Evolutionary conservation across 169 alveolate species (phyloP).

Genomic region (Plasmodium malariae): DNA sequence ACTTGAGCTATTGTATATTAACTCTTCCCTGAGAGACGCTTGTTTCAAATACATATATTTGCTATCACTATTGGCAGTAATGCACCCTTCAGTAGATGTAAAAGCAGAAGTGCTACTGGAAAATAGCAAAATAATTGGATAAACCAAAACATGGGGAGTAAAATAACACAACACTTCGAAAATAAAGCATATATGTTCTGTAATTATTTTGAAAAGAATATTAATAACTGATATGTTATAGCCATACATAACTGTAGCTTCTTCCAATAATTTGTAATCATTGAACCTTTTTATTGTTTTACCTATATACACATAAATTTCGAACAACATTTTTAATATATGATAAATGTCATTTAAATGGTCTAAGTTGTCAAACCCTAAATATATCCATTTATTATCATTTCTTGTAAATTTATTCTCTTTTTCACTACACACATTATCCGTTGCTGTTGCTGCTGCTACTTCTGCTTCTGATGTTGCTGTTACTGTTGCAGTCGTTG

Average conservation of each 20-base stretch:
- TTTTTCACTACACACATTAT: background rate
- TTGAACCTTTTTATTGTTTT: conserved; percentile 32
- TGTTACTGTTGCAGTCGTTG: background rate
- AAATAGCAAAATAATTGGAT: conserved; percentile 60
- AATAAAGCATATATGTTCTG: conserved; percentile 64
- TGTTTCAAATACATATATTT: conserved; percentile 12
- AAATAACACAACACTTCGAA: conserved; percentile 73
- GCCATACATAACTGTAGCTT: conserved; percentile 50
- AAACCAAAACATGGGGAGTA: conserved; percentile 67
- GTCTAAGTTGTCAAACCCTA: conserved; percentile 58
- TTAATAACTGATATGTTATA: conserved; percentile 43
- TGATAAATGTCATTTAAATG: conserved; percentile 59
- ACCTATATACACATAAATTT: conserved; percentile 49
- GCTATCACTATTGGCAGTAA: background rate
- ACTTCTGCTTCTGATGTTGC: background rate
- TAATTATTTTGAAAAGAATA: conserved; percentile 43
- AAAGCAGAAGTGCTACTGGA: background rate
- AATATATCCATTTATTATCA: conserved; percentile 44
- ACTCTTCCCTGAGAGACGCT: conserved; percentile 45
- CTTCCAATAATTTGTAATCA: conserved; percentile 43
- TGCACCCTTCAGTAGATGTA: background rate
- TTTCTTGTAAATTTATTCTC: background rate
- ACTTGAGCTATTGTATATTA: conserved; percentile 25
- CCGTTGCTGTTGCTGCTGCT: background rate
- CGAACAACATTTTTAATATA: conserved; percentile 46